A percentile compares a stretch with the other conserved stretches of the same genome.
Conservation (phyloP, 495 filamentous ascomycete genomes). For the Endocarpon pusillum region DNA sequence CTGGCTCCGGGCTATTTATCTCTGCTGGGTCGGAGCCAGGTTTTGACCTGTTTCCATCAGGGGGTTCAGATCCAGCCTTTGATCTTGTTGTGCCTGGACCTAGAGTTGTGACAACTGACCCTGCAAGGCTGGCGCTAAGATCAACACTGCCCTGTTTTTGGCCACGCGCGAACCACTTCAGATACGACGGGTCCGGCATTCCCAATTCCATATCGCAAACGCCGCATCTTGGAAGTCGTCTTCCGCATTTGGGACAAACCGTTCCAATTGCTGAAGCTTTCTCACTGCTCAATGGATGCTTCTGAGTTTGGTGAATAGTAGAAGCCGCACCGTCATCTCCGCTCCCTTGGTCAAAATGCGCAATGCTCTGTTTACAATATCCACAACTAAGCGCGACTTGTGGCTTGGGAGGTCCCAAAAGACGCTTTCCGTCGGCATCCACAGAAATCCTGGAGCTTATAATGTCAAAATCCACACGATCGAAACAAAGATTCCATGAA, state of each 20-base stretch:
- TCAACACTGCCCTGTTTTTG: no score
- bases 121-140: conserved; percentile 7
- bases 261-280: conserved; percentile 21
- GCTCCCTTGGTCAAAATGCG: background rate
- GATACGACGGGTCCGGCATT: conserved; percentile 48
- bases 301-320: background rate
- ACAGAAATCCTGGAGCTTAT: conserved; percentile 42
- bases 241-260: conserved; percentile 69
- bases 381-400: conserved; percentile 74
- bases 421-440: conserved; percentile 41
- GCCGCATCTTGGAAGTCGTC: conserved; percentile 76
- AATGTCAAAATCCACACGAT: conserved; percentile 44
- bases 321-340: no score
- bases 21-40: background rate
- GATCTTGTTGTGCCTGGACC: background rate
- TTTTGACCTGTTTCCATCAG: background rate
- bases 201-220: conserved; percentile 79
- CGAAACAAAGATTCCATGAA: conserved; percentile 45
- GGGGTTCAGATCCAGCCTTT: background rate
- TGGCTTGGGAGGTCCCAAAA: conserved; percentile 45
- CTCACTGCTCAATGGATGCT: conserved; percentile 1
- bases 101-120: background rate
- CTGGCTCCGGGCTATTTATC: background rate
- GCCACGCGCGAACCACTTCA: no score
- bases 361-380: conserved; percentile 21